phyloP scores from a whole-genome alignment of 306 rosid species.

The Trifolium dubium region DNA sequence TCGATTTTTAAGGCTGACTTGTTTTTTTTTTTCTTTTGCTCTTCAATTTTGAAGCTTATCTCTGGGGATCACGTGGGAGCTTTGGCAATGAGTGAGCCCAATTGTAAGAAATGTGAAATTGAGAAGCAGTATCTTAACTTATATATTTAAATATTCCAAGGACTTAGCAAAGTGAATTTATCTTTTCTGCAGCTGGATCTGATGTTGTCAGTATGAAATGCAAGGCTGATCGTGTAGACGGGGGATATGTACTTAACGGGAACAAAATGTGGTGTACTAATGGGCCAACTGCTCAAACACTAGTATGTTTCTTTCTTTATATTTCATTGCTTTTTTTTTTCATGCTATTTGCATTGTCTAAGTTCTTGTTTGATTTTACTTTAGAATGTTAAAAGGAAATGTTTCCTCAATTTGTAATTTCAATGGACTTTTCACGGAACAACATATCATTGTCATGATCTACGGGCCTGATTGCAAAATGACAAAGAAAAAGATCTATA shows the following conservation, averaged over 20 bases:
- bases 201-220: slow-evolving; percentile 99
- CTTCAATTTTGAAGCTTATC: slow-evolving; percentile 67
- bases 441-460: slow-evolving; percentile 11
- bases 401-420: slow-evolving; percentile 29
- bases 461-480: slow-evolving; percentile 25
- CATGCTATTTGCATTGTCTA: slow-evolving; percentile 27
- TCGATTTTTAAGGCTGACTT: slow-evolving; percentile 26
- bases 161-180: slow-evolving; percentile 20
- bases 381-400: slow-evolving; percentile 13
- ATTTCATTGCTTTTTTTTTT: slow-evolving; percentile 1
- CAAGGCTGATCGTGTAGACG: slow-evolving; percentile 87
- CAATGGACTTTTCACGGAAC: slow-evolving; percentile 7
- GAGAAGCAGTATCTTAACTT: slow-evolving; percentile 33
- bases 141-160: slow-evolving; percentile 31
- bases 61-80: slow-evolving; percentile 98
- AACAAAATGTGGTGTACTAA: slow-evolving; percentile 99
- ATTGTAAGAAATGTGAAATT: slow-evolving; percentile 58
- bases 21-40: slow-evolving; percentile 31
- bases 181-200: slow-evolving; percentile 79
- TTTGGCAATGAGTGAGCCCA: slow-evolving; percentile 97
- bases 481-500: neutral
- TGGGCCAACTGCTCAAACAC: slow-evolving; percentile 90
- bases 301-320: slow-evolving; percentile 55
- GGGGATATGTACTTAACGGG: slow-evolving; percentile 84
- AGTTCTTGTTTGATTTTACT: slow-evolving; percentile 1